Conservation (phyloP, 192 early-diverging fungal genomes). For the Gonapodya prolifera region DNA sequence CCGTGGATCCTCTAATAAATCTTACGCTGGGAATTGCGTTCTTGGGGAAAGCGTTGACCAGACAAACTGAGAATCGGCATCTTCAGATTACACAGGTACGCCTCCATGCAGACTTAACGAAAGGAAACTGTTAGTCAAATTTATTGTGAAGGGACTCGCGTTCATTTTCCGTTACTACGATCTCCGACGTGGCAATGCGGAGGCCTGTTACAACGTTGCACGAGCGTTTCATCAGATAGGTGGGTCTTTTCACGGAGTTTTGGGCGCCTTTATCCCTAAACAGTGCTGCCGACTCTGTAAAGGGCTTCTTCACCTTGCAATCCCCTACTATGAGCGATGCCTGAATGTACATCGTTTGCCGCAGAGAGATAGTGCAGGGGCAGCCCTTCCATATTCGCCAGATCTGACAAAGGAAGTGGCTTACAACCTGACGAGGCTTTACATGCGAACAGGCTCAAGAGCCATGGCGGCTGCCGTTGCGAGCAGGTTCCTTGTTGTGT, state of each 20-base stretch:
- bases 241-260: slow-evolving; percentile 11
- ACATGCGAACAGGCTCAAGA: slow-evolving; percentile 55
- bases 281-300: background rate
- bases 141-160: slow-evolving; percentile 29
- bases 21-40: slow-evolving; percentile 47
- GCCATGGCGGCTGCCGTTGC: slow-evolving; percentile 59
- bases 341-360: slow-evolving; percentile 39
- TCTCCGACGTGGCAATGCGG: slow-evolving; percentile 27
- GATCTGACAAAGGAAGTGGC: slow-evolving; percentile 59
- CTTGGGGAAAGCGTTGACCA: slow-evolving; percentile 52
- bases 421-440: slow-evolving; percentile 81
- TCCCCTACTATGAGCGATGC: slow-evolving; percentile 72
- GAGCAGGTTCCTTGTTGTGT: slow-evolving; percentile 64
- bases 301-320: slow-evolving; percentile 66
- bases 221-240: slow-evolving; percentile 78
- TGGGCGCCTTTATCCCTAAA: background rate
- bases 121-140: background rate
- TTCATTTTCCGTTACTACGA: slow-evolving; percentile 52
- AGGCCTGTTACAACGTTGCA: slow-evolving; percentile 74
- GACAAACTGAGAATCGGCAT: slow-evolving; percentile 58
- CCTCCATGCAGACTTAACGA: slow-evolving; percentile 6
- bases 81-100: slow-evolving; percentile 40
- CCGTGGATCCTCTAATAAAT: slow-evolving; percentile 54
- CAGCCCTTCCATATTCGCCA: slow-evolving; percentile 13
- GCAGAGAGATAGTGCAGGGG: background rate